phyloP scores from a whole-genome alignment of 2,329 filamentous ascomycete genomes.

The Cladosporium phlei region DNA sequence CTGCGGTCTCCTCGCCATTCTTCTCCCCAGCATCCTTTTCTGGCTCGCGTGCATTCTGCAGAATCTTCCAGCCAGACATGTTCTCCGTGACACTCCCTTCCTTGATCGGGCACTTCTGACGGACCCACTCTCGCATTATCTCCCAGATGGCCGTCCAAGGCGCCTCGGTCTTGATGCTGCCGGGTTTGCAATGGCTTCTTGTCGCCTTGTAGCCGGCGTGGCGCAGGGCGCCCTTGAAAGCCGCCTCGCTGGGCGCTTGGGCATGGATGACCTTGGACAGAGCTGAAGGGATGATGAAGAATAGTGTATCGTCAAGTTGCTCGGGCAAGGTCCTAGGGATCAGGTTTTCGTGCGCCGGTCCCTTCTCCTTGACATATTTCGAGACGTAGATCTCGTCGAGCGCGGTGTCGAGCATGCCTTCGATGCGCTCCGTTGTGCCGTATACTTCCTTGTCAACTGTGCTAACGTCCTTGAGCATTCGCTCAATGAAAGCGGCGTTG shows the following conservation, averaged over 20 bases:
- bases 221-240: constrained; percentile 74
- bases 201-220: constrained; percentile 77
- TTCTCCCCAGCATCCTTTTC: too few relatives aligned
- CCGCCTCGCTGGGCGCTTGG: constrained; percentile 70
- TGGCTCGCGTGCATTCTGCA: constrained; percentile 33
- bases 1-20: constrained; percentile 21
- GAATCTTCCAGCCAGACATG: constrained; percentile 67
- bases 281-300: constrained; percentile 75
- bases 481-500: constrained; percentile 74
- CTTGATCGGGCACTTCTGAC: constrained; percentile 74
- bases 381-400: constrained; percentile 61
- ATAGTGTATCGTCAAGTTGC: constrained; percentile 68
- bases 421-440: constrained; percentile 71
- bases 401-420: constrained; percentile 87
- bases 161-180: constrained; percentile 89
- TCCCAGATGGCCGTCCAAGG: constrained; percentile 89
- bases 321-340: constrained; percentile 54
- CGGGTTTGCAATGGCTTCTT: constrained; percentile 81
- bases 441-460: constrained; percentile 65
- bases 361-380: constrained; percentile 13
- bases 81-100: constrained; percentile 63
- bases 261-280: constrained; percentile 75
- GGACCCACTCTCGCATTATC: constrained; percentile 85
- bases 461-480: constrained; percentile 69
- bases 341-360: constrained; percentile 10